Evolutionary conservation across 1,139 yeast genomes (phyloP).

Genomic region (Ogataea hybrid): DNA sequence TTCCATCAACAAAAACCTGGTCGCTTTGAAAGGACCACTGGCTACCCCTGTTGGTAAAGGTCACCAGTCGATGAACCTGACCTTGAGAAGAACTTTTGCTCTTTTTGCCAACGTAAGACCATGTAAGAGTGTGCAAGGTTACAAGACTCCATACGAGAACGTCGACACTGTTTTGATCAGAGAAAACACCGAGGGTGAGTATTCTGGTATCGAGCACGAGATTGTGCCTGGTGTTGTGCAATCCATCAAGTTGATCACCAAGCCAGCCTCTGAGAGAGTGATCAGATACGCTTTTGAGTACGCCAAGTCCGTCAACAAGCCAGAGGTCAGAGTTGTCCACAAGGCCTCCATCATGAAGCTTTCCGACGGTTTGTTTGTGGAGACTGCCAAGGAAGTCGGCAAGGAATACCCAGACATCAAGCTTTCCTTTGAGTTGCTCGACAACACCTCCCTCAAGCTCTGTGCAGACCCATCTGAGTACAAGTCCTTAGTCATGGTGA

Average conservation of each 20-base stretch:
- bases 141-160: constrained; percentile 89
- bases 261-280: constrained; percentile 93
- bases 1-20: constrained; percentile 87
- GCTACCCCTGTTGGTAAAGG: constrained; percentile 99
- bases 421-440: constrained; percentile 83
- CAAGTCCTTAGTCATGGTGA: constrained; percentile 88
- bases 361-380: constrained; percentile 94
- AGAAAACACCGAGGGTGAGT: constrained; percentile 99
- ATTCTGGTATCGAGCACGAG: constrained; percentile 98
- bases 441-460: constrained; percentile 89
- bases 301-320: constrained; percentile 86
- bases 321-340: constrained; percentile 92
- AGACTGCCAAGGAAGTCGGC: constrained; percentile 85
- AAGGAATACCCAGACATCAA: constrained; percentile 89
- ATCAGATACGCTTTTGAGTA: constrained; percentile 96
- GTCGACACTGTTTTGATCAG: constrained; percentile 96
- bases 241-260: constrained; percentile 95
- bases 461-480: constrained; percentile 87
- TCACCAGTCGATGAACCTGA: constrained; percentile 95
- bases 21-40: constrained; percentile 95
- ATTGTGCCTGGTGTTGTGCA: constrained; percentile 98
- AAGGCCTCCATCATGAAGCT: constrained; percentile 98
- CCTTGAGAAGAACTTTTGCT: constrained; percentile 95
- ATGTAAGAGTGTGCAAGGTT: constrained; percentile 90
- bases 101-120: constrained; percentile 98